Conservation (phyloP, 306 rosid genomes). For the Ochetophila trinervis region DNA sequence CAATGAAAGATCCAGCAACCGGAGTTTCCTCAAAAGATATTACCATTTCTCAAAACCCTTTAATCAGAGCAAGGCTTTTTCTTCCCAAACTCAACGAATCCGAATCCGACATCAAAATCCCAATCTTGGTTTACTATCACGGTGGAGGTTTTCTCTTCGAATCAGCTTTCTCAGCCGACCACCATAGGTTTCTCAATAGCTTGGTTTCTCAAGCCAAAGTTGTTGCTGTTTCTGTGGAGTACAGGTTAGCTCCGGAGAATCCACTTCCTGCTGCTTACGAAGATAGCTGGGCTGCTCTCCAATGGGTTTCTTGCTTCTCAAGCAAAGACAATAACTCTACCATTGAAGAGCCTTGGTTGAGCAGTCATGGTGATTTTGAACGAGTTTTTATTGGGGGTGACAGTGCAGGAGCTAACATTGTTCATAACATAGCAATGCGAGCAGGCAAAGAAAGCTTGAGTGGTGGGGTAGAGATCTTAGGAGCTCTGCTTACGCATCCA, state of each 20-base stretch:
- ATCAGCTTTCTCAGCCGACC: constrained; percentile 48
- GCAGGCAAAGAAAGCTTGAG: constrained; percentile 42
- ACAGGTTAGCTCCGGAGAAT: constrained; percentile 46
- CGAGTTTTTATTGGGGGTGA: constrained; percentile 44
- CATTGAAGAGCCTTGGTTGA: constrained; percentile 41
- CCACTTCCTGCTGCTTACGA: constrained; percentile 39
- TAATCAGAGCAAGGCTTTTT: constrained; percentile 39
- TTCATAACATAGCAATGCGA: constrained; percentile 40
- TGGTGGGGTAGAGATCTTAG: constrained; percentile 26
- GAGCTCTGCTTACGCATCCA: constrained; percentile 42
- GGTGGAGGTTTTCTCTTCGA: constrained; percentile 43
- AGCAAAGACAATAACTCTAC: background rate
- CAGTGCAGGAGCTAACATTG: constrained; percentile 45
- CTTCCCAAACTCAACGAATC: constrained; percentile 30
- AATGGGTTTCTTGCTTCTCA: constrained; percentile 36
- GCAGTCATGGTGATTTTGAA: constrained; percentile 26
- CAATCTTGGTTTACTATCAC: constrained; percentile 51
- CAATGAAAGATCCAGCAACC: constrained; percentile 34
- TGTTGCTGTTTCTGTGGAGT: constrained; percentile 51
- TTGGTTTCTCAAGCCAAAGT: constrained; percentile 39
- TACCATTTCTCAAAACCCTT: constrained; percentile 35
- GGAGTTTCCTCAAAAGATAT: constrained; percentile 52
- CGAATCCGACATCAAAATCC: constrained; percentile 21
- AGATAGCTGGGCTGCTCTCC: constrained; percentile 44
- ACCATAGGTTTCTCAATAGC: constrained; percentile 41